Percentiles rank a stretch among this genome's conserved stretches.
phyloP scores from a whole-genome alignment of 352 stramenopile species.

The Blastocystis sp. region DNA sequence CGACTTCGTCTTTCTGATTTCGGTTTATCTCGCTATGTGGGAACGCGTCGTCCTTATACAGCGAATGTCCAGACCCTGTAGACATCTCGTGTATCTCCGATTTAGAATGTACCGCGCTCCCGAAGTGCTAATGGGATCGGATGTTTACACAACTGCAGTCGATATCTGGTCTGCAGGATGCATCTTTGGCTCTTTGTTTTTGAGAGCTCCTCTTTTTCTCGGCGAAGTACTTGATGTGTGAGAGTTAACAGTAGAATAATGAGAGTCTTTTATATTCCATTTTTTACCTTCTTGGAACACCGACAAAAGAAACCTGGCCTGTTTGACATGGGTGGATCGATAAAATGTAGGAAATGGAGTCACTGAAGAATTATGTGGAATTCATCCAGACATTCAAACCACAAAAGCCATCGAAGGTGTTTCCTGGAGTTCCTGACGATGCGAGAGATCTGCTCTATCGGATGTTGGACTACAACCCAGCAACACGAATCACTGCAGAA shows the following conservation, averaged over 20 bases:
- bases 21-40: conserved; percentile 39
- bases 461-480: conserved; percentile 47
- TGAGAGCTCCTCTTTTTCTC: conserved; percentile 65
- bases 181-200: conserved; percentile 77
- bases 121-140: conserved; percentile 84
- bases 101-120: conserved; percentile 76
- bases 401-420: background rate
- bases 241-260: background rate
- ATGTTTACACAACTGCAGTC: conserved; percentile 84
- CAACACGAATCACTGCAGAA: conserved; percentile 31
- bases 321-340: background rate
- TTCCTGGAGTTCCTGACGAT: background rate
- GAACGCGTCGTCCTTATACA: conserved; percentile 33
- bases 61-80: conserved; percentile 25
- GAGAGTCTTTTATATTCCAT: conserved; percentile 13
- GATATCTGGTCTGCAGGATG: conserved; percentile 80
- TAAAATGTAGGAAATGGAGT: conserved; percentile 37
- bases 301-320: background rate
- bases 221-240: background rate
- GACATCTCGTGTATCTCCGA: background rate
- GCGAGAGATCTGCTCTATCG: conserved; percentile 37
- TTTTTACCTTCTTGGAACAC: conserved; percentile 16
- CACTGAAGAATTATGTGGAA: conserved; percentile 16
- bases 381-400: conserved; percentile 30
- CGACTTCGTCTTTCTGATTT: conserved; percentile 43